phyloP scores from a whole-genome alignment of 257 asterid species.

The Solanum paucissectum region DNA sequence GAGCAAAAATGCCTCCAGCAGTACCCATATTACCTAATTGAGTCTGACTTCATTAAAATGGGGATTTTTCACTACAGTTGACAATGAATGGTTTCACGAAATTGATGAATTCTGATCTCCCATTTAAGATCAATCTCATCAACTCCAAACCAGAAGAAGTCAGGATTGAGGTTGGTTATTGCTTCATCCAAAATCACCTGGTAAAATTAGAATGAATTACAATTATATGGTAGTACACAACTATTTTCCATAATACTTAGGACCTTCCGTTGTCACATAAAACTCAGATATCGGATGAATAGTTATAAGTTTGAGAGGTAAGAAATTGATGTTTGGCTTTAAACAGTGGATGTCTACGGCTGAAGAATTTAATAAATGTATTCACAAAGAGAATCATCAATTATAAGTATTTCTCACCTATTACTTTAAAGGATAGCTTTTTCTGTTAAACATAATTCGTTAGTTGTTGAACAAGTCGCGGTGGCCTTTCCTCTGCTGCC shows the following conservation, averaged over 20 bases:
- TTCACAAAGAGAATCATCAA: background rate
- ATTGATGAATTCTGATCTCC: constrained; percentile 55
- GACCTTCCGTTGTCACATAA: background rate
- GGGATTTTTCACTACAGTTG: constrained; percentile 36
- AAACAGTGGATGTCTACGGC: background rate
- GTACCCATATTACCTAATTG: background rate
- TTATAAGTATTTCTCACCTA: background rate
- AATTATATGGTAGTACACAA: background rate
- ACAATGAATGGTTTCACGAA: constrained; percentile 57
- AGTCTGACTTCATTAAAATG: background rate
- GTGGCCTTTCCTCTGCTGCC: background rate
- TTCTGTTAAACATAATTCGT: background rate
- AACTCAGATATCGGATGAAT: background rate
- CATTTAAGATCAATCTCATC: constrained; percentile 77
- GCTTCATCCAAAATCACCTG: constrained; percentile 95
- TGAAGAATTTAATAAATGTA: background rate
- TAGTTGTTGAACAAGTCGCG: background rate
- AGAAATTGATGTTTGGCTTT: background rate
- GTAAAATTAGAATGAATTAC: background rate
- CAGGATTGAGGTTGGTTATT: constrained; percentile 58
- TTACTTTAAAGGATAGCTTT: background rate
- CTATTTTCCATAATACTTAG: background rate
- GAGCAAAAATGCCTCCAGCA: background rate
- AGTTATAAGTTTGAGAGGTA: background rate
- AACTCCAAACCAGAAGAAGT: constrained; percentile 94